Base-by-base conservation (phyloP, 1,284 basidiomycete genomes). In the Sporisorium sorghi region DNA sequence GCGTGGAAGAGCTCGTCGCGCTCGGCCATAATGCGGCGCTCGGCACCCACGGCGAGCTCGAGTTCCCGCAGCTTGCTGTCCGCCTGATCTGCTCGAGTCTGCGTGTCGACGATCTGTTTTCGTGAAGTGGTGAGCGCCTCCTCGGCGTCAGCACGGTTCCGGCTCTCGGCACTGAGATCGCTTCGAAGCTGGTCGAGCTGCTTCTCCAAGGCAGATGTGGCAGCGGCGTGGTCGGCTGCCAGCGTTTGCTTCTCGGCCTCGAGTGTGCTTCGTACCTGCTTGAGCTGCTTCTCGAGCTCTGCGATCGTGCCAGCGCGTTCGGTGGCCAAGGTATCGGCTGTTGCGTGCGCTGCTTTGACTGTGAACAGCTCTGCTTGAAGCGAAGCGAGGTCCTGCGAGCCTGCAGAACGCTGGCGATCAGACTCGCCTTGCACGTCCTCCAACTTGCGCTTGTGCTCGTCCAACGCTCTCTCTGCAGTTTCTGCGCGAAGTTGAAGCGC, bases 1-100 rank as follows among this genome's bases (percentile, higher is more conserved):
- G 69, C 76, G 37, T 74, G 65, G 40, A 76, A 77, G 46, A 83
- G 78, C 44, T 65, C 67, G 28, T 79, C 80, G 12, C 74, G 67
- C 40, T 79, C 73, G 7, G 54, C 58, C 72, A 78, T 78, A 35
- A 83, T 76, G 54, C 62, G 68, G 24, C 76, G 78, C 67, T 76
- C 73, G 15, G 71, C 79, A 19, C 53, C 52, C 14, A 77, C 71
- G 1, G 76, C 76, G 6, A 79, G 60, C 57, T 80, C 80, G 12
- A 80, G 64, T 23, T 81, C 69, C 5, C 59, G 60, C 37, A 77
- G 43, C 54, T 73, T 62, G 47, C 32, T 33, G 15, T 62, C 58
- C 2, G 68, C 43, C 24, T 56, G 52, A 4, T 60, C 57, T 17
- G 64, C 69, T 15, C 52, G 55, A 9, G 43, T 2, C 15, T 37